These are phyloP conservation scores for Cenchrus purpureus DNA, from an alignment of 176 grass and related monocot species.

Conservation along the genomic window DNA sequence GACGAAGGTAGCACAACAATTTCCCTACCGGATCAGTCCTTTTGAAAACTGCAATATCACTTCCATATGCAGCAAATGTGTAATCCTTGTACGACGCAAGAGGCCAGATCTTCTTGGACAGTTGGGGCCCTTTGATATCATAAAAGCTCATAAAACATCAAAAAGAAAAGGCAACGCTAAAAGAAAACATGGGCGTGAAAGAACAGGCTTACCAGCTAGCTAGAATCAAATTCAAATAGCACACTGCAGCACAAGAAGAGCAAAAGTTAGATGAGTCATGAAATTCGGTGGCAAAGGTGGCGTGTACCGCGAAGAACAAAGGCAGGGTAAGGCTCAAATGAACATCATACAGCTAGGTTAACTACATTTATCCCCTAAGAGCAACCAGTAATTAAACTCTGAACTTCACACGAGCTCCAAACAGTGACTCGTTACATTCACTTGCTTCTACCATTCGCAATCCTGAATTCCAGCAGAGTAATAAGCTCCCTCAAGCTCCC, in stretches of 20 bases:
- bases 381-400: neutral
- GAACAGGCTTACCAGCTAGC: constrained; percentile 56
- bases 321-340: neutral
- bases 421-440: neutral
- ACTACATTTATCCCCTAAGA: neutral
- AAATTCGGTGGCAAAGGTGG: neutral
- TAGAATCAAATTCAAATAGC: constrained; percentile 85
- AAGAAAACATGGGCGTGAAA: neutral
- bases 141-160: neutral
- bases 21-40: constrained; percentile 69
- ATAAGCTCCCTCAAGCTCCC: constrained; percentile 28
- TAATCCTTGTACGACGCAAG: constrained; percentile 89
- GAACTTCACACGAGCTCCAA: neutral
- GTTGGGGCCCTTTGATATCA: constrained; percentile 73
- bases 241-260: constrained; percentile 67
- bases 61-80: constrained; percentile 89
- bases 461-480: neutral
- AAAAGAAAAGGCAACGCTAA: neutral
- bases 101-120: constrained; percentile 91
- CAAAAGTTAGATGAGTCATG: constrained; percentile 6
- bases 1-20: neutral
- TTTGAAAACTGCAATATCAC: constrained; percentile 80
- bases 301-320: neutral
- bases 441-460: neutral
- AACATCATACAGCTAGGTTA: neutral